phyloP scores from a whole-genome alignment of 805 yeast genomes.

The Ogataea philodendri region DNA sequence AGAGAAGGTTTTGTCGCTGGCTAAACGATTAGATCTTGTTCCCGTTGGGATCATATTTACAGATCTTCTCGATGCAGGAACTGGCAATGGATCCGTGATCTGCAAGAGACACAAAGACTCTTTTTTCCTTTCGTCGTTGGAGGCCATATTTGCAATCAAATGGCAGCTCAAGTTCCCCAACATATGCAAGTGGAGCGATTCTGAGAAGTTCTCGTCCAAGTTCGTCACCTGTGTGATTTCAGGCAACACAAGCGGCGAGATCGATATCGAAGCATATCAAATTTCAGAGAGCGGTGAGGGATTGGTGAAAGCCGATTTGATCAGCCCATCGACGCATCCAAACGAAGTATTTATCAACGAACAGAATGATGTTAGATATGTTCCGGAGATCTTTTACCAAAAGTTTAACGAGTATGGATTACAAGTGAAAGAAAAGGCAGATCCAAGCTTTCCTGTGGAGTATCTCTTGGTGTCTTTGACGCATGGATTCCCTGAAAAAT shows the following conservation, averaged over 20 bases:
- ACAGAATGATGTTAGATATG: constrained; percentile 72
- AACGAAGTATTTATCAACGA: constrained; percentile 78
- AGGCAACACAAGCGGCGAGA: constrained; percentile 86
- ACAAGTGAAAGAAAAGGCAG: constrained; percentile 83
- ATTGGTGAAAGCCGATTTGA: constrained; percentile 78
- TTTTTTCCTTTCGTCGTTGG: constrained; percentile 85
- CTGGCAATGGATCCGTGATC: constrained; percentile 82
- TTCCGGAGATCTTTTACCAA: constrained; percentile 89
- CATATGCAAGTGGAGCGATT: constrained; percentile 57
- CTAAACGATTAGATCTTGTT: constrained; percentile 55
- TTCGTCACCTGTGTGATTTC: constrained; percentile 91
- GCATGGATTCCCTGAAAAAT: constrained; percentile 84
- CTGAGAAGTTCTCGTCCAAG: constrained; percentile 75
- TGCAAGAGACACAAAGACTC: constrained; percentile 92
- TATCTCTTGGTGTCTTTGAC: constrained; percentile 81
- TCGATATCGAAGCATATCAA: constrained; percentile 88
- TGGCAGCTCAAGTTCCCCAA: constrained; percentile 69
- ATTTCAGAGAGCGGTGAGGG: constrained; percentile 87
- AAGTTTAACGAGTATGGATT: constrained; percentile 84
- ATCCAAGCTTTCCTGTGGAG: constrained; percentile 92
- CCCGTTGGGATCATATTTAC: constrained; percentile 86
- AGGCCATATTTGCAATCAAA: constrained; percentile 77
- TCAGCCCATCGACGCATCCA: constrained; percentile 88
- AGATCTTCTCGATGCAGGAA: constrained; percentile 84
- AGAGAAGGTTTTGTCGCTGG: constrained; percentile 50